Evolutionary conservation across 805 yeast species (phyloP).

Genomic region (Schwanniomyces pseudopolymorphus): DNA sequence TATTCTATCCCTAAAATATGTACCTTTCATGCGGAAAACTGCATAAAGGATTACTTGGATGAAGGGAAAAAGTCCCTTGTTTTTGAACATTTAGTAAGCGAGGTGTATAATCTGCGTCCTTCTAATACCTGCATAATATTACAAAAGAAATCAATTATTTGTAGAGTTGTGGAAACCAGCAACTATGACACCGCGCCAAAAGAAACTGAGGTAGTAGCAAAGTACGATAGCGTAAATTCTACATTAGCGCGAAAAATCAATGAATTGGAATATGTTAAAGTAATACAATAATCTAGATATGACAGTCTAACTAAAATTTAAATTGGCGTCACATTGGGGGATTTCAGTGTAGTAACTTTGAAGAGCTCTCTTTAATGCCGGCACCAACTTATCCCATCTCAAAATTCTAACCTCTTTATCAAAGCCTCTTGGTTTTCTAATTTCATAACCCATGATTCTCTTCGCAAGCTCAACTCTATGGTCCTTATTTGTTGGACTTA

Average conservation of each 20-base stretch:
- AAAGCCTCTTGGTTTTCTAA: slow-evolving; percentile 65
- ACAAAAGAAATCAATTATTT: not conserved
- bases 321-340: slow-evolving; percentile 30
- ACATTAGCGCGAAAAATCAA: not conserved
- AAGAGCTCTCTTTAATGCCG: slow-evolving; percentile 62
- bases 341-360: slow-evolving; percentile 65
- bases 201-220: not conserved
- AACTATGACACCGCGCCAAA: not conserved
- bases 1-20: not conserved
- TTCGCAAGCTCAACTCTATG: slow-evolving; percentile 57
- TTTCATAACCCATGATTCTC: slow-evolving; percentile 62
- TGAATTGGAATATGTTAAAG: not conserved
- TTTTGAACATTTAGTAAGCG: not conserved
- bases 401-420: slow-evolving; percentile 66
- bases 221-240: not conserved
- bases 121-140: not conserved
- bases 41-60: not conserved
- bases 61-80: not conserved
- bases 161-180: not conserved
- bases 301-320: slow-evolving; percentile 1
- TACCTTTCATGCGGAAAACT: not conserved
- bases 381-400: slow-evolving; percentile 57
- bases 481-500: slow-evolving; percentile 23
- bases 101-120: not conserved
- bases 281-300: not conserved